Conservation (phyloP, 495 filamentous ascomycete genomes). For the Xylaria telfairii region DNA sequence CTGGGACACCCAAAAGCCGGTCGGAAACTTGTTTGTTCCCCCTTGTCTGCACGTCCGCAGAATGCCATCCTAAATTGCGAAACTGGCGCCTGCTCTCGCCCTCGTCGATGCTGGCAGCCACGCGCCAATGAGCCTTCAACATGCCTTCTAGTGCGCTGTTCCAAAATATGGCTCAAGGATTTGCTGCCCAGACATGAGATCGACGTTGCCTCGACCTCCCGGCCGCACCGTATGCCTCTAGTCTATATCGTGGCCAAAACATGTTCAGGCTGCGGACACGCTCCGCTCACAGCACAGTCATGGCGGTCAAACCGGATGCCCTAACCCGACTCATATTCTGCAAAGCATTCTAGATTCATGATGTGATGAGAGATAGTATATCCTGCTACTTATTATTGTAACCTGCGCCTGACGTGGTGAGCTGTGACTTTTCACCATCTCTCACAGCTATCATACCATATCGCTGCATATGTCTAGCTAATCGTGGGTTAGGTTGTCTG, state of each 20-base stretch:
- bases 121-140: not conserved
- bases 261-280: not conserved
- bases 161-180: slow-evolving; percentile 15
- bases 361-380: slow-evolving; percentile 15
- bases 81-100: slow-evolving; percentile 28
- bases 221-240: not conserved
- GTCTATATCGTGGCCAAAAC: not conserved
- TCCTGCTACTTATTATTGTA: not conserved
- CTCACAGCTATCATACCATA: not conserved
- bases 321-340: slow-evolving; percentile 3
- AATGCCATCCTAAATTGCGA: slow-evolving; percentile 33
- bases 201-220: slow-evolving; percentile 21
- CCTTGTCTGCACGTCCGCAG: not conserved
- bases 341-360: not conserved
- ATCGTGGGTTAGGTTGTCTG: not conserved
- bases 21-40: slow-evolving; percentile 19
- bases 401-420: not conserved
- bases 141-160: not conserved
- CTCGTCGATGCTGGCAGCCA: not conserved
- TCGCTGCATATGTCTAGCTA: not conserved
- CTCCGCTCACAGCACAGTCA: slow-evolving; percentile 41
- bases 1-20: slow-evolving; percentile 13
- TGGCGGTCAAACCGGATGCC: slow-evolving; percentile 20
- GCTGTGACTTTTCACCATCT: not conserved
- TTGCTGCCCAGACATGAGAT: slow-evolving; percentile 21